Conservation (phyloP, 345 rosid species). For the Gossypium sturtianum region DNA sequence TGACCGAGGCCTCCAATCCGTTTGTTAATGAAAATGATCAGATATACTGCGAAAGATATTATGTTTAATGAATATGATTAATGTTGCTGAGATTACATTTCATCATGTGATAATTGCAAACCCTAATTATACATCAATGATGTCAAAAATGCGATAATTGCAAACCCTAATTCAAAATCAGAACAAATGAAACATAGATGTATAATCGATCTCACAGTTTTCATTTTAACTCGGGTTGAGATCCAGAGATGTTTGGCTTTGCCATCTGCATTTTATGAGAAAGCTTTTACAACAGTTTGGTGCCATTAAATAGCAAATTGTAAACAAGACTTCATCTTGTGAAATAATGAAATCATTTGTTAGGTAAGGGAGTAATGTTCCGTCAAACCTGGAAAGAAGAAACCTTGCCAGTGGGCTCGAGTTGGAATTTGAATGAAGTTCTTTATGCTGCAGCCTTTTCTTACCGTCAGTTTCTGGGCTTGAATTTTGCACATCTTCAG, state of each 20-base stretch:
- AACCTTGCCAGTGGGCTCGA: conserved; percentile 87
- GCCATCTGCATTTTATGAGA: conserved; percentile 59
- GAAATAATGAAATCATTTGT: neutral
- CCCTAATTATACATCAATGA: conserved; percentile 28
- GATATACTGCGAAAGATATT: neutral
- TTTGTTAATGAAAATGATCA: neutral
- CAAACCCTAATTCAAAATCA: too few species aligned
- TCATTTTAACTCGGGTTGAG: conserved; percentile 43
- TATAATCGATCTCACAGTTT: conserved; percentile 13
- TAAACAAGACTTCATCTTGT: neutral
- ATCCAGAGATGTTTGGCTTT: conserved; percentile 65
- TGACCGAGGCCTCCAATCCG: neutral
- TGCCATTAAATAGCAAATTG: neutral
- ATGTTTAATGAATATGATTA: neutral
- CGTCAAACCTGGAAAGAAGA: conserved; percentile 79
- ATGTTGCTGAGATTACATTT: conserved; percentile 20
- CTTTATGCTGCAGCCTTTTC: conserved; percentile 64
- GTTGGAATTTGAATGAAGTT: conserved; percentile 54
- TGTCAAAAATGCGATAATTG: conserved; percentile 22
- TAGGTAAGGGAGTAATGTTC: neutral
- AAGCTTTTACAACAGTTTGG: neutral
- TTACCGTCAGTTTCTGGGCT: conserved; percentile 41
- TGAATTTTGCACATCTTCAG: conserved; percentile 30
- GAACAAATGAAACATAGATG: conserved; percentile 35
- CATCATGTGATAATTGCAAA: conserved; percentile 14